A percentile compares a stretch with the other conserved stretches of the same genome.
phyloP scores from a whole-genome alignment of 768 basidiomycete genomes.

The Naematelia encephala region DNA sequence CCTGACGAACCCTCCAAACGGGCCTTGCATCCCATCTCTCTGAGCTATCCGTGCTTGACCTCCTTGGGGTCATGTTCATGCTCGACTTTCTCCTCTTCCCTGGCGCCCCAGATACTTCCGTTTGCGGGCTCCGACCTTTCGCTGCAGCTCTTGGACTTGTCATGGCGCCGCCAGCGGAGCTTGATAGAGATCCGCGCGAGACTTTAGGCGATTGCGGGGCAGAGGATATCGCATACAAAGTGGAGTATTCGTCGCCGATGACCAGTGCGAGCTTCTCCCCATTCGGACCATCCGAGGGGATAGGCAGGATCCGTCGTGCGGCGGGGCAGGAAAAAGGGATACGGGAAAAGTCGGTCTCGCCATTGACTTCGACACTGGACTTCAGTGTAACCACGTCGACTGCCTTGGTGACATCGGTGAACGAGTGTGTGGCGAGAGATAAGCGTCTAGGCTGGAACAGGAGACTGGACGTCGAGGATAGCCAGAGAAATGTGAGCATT shows the following conservation, averaged over 20 bases:
- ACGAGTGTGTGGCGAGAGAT: conserved; percentile 20
- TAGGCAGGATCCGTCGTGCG: conserved; percentile 36
- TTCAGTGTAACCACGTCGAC: conserved; percentile 24
- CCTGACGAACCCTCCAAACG: conserved; percentile 45
- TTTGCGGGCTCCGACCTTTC: conserved; percentile 33
- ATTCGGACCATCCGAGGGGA: conserved; percentile 15
- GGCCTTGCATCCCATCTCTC: conserved; percentile 32
- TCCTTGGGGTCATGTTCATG: conserved; percentile 10
- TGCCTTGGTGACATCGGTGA: conserved; percentile 30
- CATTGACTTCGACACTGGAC: conserved; percentile 7
- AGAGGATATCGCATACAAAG: conserved; percentile 24
- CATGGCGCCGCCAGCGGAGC: conserved; percentile 13
- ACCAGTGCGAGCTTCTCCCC: conserved; percentile 25
- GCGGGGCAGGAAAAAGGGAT: conserved; percentile 45
- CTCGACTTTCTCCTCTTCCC: conserved; percentile 42
- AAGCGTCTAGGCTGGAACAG: conserved; percentile 34
- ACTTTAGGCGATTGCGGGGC: conserved; percentile 16
- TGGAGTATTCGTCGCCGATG: conserved; percentile 47
- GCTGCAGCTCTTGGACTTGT: conserved; percentile 29
- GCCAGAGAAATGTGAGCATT: conserved; percentile 39
- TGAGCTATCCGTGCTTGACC: background rate
- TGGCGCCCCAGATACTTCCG: conserved; percentile 32
- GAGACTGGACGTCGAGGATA: conserved; percentile 28
- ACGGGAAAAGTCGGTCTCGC: conserved; percentile 28
- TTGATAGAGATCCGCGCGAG: conserved; percentile 13